Base-by-base conservation (phyloP, 305 asterid species). In the Lippia alba region DNA sequence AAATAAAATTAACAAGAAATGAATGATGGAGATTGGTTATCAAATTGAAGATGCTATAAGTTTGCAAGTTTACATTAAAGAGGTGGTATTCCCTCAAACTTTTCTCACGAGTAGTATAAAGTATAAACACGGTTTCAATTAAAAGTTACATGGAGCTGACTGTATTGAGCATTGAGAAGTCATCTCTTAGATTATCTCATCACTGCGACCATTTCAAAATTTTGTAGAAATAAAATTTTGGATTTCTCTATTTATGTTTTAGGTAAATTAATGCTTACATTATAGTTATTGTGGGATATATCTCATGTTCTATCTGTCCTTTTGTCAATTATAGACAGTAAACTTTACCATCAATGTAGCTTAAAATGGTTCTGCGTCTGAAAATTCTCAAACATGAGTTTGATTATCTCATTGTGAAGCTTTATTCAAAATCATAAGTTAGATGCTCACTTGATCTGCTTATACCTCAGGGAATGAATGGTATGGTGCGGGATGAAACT, bases 401-500 rank as follows among this genome's bases (percentile, higher is more conserved):
- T 48, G 46, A 45, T 68, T 48, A 7, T 45, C 50, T 56, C 40
- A 46, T 17, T 65, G 34, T 59, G 66, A 61, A 60, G 32, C 64
- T 61, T 56, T 69, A 33, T 55, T 5, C 24, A 24, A 46, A 12
- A 61, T 54, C 71, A 66, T 46, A 15, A 53, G 51, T 11, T 18
- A 8, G 48, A 16, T 60, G 7, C 66, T 75, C 36, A 76, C 51
- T n/a, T 14, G 49, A 73, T 49, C 41, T 59, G 4, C 44, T 59
- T 57, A 64, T 71, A 64, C 73, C 76, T 64, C 78, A 91, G 96
- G 96, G 92, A 57, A 75, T 55, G 75, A 87, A 83, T 8, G 92
- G 92, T 54, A 82, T 87, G 34, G 30, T 86, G 39, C 83, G 96
- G 34, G 96, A 90, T 74, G 96, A 88, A 71, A 80, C 84, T 15